Base-by-base conservation (phyloP, 2,329 filamentous ascomycete species). In the Thielaviopsis musarum region DNA sequence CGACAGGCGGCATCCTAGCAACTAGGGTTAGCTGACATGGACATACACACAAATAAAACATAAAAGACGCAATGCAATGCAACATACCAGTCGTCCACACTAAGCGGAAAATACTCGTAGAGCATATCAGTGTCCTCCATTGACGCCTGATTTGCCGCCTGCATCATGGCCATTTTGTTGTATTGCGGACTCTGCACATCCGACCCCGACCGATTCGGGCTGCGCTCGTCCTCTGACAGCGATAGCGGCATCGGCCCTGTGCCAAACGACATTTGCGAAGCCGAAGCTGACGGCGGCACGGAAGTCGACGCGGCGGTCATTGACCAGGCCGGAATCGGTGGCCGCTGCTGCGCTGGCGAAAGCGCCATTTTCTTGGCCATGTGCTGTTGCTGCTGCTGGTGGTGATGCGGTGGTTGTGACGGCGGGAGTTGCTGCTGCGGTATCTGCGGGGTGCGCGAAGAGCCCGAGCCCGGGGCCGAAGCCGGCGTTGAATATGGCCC, bases 101-200 rank as follows among this genome's bases (percentile, higher is more conserved):
- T 90, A 17, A 97, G 76, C 0, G 91, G 91, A 64, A 97, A 96
- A 68, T 97, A 96, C 72, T 97, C 91, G 68, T 96, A 96, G 19
- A 96, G 74, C 64, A 91, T 74, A 70, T 96, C 91, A 0, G 84
- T 84, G 65, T 85, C 85, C 65, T 95, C 89, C 64, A 83, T 72
- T 38, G 87, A 77, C 67, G 85, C 84, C 68, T 80, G 78, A 64
- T 76, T 77, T 53, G 67, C 65, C 57, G 70, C 70, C 22, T 71
- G 70, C 4, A 68, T 64, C 61, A 69, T 63, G 60, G 69, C 64
- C 63, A 63, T 61, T 64, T 75, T 77, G n/a, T 69, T 64, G n/a
- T 73, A 70, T 53, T 72, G 72, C 1, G 79, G 78, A 63, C 78
- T 81, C 26, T 75, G 73, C 49, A 76, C 66, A 61, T 80, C 77